These are phyloP conservation scores for Yarrowia hollandica DNA, from an alignment of 805 yeast species.

Conservation along the genomic window DNA sequence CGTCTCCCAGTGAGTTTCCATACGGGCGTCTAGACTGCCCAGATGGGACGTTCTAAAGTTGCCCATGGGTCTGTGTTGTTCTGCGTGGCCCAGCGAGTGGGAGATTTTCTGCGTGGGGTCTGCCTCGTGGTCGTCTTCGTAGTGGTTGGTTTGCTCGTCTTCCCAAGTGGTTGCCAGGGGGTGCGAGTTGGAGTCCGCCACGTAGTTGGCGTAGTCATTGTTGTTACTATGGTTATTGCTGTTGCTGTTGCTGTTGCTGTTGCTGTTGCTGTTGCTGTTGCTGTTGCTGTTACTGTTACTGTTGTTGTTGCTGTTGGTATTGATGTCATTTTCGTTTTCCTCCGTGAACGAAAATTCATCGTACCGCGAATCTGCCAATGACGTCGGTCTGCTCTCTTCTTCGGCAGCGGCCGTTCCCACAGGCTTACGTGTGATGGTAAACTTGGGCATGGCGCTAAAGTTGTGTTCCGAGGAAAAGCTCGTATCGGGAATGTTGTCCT, in stretches of 20 bases:
- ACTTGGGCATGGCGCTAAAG: conserved; percentile 11
- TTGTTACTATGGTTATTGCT: background rate
- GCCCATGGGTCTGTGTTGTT: conserved; percentile 5
- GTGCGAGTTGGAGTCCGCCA: conserved; percentile 1
- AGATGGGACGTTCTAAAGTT: background rate
- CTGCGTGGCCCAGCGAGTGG: conserved; percentile 20
- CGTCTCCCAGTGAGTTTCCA: conserved; percentile 19
- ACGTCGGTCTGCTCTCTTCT: conserved; percentile 13
- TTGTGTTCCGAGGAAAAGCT: conserved; percentile 4
- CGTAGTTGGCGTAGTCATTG: background rate
- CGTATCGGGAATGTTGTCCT: background rate
- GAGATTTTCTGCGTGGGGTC: conserved; percentile 16
- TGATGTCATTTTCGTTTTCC: too few species aligned
- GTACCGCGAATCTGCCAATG: conserved; percentile 12
- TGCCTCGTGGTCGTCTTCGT: background rate
- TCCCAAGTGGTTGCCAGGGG: conserved; percentile 13
- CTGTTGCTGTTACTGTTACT: background rate
- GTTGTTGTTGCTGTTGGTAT: too few species aligned
- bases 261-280: too few species aligned
- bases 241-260: background rate
- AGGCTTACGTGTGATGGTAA: conserved; percentile 4
- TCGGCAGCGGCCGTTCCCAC: background rate
- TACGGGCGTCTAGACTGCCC: conserved; percentile 14
- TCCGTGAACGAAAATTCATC: conserved; percentile 19
- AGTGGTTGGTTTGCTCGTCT: conserved; percentile 13